Evolutionary conservation across 129 eudicot species (phyloP).

Genomic region (Artemisia annua): DNA sequence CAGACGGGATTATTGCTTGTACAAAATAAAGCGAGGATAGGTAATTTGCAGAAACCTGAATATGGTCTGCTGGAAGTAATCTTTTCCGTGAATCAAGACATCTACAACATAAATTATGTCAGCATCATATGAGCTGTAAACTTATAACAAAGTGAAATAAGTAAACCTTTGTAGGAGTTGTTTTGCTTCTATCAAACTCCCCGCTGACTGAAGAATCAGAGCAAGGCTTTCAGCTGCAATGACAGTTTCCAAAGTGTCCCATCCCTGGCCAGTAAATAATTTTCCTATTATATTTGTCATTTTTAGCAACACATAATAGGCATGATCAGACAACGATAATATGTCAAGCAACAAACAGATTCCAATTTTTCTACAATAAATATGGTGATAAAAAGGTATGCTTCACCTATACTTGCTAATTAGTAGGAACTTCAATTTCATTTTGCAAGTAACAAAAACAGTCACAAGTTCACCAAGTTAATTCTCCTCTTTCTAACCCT

Average conservation of each 20-base stretch:
- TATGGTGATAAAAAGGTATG: no score
- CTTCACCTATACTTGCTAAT: no score
- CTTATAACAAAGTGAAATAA: not conserved
- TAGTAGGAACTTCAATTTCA: no score
- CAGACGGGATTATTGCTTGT: not conserved
- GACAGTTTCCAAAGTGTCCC: conserved; percentile 84
- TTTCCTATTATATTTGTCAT: not conserved
- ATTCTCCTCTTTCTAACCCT: no score
- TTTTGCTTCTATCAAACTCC: conserved; percentile 69
- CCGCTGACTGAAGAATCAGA: conserved; percentile 58
- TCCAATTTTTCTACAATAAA: not conserved
- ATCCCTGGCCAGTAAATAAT: conserved; percentile 50
- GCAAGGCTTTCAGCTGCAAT: conserved; percentile 86
- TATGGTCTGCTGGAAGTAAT: conserved; percentile 67
- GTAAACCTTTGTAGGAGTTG: conserved; percentile 69
- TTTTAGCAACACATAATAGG: conserved; percentile 6
- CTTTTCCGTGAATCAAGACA: conserved; percentile 69
- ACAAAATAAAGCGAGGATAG: not conserved
- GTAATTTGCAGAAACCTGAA: conserved; percentile 58
- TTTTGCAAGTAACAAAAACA: no score
- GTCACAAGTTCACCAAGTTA: no score
- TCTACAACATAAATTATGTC: conserved; percentile 41
- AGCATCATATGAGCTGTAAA: not conserved
- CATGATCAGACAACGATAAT: not conserved
- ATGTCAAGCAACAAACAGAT: not conserved